Conservation (phyloP, 1,139 yeast genomes). For the Yarrowia galli region DNA sequence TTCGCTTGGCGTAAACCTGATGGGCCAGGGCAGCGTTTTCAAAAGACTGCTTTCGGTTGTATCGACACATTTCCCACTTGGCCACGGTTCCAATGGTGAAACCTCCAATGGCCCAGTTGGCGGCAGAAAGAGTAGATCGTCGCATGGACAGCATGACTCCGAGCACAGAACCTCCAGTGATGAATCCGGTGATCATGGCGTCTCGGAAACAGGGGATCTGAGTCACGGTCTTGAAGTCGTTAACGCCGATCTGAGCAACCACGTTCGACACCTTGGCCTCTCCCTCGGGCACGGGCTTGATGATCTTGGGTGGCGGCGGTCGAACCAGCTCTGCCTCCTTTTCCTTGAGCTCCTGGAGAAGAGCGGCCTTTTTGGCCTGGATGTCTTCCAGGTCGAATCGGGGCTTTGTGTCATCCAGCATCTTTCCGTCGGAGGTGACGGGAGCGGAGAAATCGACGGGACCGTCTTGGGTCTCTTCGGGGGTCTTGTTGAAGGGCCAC, state of each 20-base stretch:
- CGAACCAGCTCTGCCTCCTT: constrained; percentile 29
- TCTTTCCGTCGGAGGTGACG: background rate
- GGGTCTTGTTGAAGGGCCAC: constrained; percentile 32
- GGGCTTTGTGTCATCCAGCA: constrained; percentile 28
- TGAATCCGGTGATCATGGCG: constrained; percentile 85
- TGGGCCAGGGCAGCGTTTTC: constrained; percentile 57
- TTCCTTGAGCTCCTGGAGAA: constrained; percentile 32
- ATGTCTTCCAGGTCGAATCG: constrained; percentile 36
- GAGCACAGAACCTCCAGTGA: constrained; percentile 82
- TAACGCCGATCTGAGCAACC: constrained; percentile 43
- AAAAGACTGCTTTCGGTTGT: constrained; percentile 67
- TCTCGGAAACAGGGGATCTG: constrained; percentile 89
- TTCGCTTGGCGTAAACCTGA: constrained; percentile 38
- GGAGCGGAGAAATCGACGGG: constrained; percentile 33
- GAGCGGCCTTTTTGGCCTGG: constrained; percentile 34
- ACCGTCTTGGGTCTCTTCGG: constrained; percentile 1
- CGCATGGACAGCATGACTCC: constrained; percentile 69
- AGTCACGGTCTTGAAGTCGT: constrained; percentile 68
- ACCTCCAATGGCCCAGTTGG: constrained; percentile 87
- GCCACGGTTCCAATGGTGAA: constrained; percentile 79
- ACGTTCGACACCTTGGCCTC: constrained; percentile 33
- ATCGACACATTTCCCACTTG: constrained; percentile 93
- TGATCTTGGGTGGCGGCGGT: constrained; percentile 27
- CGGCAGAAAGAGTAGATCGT: constrained; percentile 65
- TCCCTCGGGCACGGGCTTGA: constrained; percentile 35